Conservation (phyloP, 768 basidiomycete species). For the Coprinopsis marcescibilis region DNA sequence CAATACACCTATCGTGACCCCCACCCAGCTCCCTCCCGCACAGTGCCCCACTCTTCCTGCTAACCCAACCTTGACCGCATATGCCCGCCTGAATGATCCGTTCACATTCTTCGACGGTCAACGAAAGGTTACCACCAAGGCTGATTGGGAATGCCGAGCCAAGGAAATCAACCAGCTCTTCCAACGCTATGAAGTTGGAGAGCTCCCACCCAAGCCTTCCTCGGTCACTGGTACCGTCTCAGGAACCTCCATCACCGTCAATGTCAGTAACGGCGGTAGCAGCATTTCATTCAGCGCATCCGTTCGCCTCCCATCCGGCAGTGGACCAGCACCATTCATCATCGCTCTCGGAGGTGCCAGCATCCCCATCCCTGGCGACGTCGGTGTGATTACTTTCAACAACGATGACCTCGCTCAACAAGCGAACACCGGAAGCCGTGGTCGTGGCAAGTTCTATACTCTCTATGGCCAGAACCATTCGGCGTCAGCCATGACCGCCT, state of each 20-base stretch:
- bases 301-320: constrained; percentile 35
- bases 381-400: constrained; percentile 45
- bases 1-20: too few relatives aligned
- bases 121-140: constrained; percentile 33
- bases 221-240: constrained; percentile 39
- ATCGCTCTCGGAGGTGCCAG: constrained; percentile 45
- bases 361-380: constrained; percentile 31
- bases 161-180: constrained; percentile 43
- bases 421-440: constrained; percentile 37
- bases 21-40: constrained; percentile 14
- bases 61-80: constrained; percentile 24
- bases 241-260: constrained; percentile 33
- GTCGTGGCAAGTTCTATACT: constrained; percentile 51
- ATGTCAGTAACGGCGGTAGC: constrained; percentile 33
- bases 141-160: constrained; percentile 47
- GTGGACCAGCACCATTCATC: constrained; percentile 44
- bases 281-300: constrained; percentile 41
- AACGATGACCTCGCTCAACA: constrained; percentile 51
- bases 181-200: constrained; percentile 48
- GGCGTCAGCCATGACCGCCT: constrained; percentile 52
- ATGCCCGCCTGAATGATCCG: constrained; percentile 44
- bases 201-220: constrained; percentile 40
- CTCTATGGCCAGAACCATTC: constrained; percentile 43
- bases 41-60: constrained; percentile 22
- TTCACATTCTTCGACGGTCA: constrained; percentile 49